Percentiles rank a stretch among this genome's conserved stretches.
Evolutionary conservation across 371 early-diverging fungal genomes (phyloP).

Genomic region (Modicella reniformis): DNA sequence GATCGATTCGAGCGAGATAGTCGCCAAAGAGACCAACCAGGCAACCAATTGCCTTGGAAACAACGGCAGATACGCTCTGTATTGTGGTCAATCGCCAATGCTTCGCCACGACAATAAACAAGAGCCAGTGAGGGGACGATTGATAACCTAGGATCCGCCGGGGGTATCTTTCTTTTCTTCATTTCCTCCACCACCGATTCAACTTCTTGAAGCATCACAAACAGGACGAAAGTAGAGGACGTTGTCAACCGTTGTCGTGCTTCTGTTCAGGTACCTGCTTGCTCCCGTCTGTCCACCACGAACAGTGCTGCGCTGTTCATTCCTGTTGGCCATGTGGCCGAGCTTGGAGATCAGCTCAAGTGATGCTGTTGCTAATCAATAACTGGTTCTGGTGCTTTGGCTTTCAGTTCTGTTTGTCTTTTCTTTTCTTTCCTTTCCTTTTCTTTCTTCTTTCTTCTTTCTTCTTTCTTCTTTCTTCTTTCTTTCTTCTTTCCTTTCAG

Average conservation of each 20-base stretch:
- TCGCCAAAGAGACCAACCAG: no score
- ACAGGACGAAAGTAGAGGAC: conserved; percentile 6
- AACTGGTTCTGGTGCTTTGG: background rate
- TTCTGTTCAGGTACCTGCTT: conserved; percentile 10
- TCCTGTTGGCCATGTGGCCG: background rate
- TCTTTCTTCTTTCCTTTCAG: conserved; percentile 14
- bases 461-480: background rate
- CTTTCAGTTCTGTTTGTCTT: conserved; percentile 12
- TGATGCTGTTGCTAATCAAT: background rate
- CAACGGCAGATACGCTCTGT: background rate
- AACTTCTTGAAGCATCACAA: conserved; percentile 8
- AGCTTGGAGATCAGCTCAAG: background rate
- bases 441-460: conserved; percentile 4
- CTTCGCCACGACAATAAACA: conserved; percentile 15
- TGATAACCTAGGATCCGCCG: no score
- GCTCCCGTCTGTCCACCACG: background rate
- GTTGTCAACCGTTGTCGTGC: conserved; percentile 2
- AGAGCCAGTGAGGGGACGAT: background rate
- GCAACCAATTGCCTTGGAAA: no score
- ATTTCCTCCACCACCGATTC: background rate
- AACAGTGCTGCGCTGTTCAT: background rate
- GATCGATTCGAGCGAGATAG: no score
- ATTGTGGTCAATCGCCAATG: conserved; percentile 7
- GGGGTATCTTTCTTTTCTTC: background rate
- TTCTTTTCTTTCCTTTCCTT: conserved; percentile 3